These are phyloP conservation scores for Remersonia thermophila DNA, from an alignment of 2,329 filamentous ascomycete genomes.

Conservation along the genomic window DNA sequence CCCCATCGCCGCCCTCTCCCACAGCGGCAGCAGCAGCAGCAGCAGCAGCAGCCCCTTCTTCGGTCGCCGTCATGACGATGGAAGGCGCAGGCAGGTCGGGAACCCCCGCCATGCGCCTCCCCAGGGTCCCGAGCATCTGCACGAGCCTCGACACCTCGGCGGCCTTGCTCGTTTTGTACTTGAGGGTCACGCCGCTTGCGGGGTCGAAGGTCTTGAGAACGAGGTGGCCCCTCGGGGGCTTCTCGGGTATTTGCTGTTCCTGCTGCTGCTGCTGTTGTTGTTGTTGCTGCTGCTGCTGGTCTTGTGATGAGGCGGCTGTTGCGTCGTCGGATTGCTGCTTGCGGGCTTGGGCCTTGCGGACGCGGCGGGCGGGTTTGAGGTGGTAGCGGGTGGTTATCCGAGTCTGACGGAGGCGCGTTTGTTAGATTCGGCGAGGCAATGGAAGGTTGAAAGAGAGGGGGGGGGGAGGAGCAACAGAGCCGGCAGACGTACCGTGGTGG, in stretches of 20 bases:
- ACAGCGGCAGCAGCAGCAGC: conserved; percentile 21
- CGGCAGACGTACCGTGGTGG: conserved; percentile 59
- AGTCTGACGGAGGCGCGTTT: conserved; percentile 43
- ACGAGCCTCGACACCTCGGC: conserved; percentile 81
- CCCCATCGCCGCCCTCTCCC: conserved; percentile 23
- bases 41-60: not conserved
- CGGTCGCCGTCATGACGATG: not conserved
- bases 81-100: conserved; percentile 16
- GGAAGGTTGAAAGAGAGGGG: conserved; percentile 1
- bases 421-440: conserved; percentile 10
- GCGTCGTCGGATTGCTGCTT: conserved; percentile 1
- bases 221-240: conserved; percentile 54
- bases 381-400: conserved; percentile 88
- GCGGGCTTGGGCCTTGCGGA: conserved; percentile 16
- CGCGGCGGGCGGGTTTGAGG: conserved; percentile 38
- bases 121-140: conserved; percentile 61
- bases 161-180: conserved; percentile 84
- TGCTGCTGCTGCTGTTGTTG: conserved; percentile 14
- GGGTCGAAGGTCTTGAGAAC: conserved; percentile 87
- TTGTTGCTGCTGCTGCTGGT: conserved; percentile 18
- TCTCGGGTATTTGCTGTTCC: conserved; percentile 14
- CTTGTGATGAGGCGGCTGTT: conserved; percentile 11
- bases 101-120: conserved; percentile 53
- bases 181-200: conserved; percentile 65
- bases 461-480: conserved; percentile 4